A percentile compares a stretch with the other conserved stretches of the same genome.
phyloP scores from a whole-genome alignment of 164 flowering plant genomes.

The Stephania japonica region DNA sequence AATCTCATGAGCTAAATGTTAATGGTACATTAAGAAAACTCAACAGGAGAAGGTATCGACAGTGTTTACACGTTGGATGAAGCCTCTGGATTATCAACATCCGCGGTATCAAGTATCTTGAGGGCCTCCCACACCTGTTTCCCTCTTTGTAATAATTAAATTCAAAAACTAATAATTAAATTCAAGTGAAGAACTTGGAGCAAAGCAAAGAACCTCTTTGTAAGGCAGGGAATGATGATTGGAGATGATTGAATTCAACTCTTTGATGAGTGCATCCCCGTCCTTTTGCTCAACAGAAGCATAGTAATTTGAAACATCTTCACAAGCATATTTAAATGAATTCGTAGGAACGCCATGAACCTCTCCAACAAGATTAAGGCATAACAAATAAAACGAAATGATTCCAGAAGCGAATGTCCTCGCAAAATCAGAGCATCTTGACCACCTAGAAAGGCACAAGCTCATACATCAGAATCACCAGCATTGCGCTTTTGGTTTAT shows the following conservation, averaged over 20 bases:
- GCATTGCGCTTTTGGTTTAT: not conserved
- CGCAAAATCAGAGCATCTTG: conserved; percentile 6
- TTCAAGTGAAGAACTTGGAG: not conserved
- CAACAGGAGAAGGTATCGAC: not conserved
- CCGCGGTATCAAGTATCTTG: conserved; percentile 56
- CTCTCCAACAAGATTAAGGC: conserved; percentile 18
- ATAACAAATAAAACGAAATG: conserved; percentile 17
- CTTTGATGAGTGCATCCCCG: conserved; percentile 32
- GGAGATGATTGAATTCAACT: conserved; percentile 31
- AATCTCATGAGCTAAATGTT: not conserved
- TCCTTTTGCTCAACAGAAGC: conserved; percentile 17
- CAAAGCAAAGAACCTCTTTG: conserved; percentile 28
- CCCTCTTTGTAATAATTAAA: not conserved
- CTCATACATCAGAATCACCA: not conserved
- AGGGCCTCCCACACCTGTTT: conserved; percentile 55
- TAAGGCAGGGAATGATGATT: conserved; percentile 35
- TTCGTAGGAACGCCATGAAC: conserved; percentile 16
- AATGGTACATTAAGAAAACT: no score
- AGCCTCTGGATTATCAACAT: conserved; percentile 40
- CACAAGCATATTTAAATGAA: conserved; percentile 31
- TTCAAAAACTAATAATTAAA: not conserved
- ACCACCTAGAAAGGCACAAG: conserved; percentile 16
- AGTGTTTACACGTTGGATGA: conserved; percentile 35
- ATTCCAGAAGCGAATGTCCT: conserved; percentile 18
- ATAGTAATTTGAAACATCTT: conserved; percentile 39